These are phyloP conservation scores for Neurospora intermedia DNA, from an alignment of 495 filamentous ascomycete genomes.

Conservation along the genomic window DNA sequence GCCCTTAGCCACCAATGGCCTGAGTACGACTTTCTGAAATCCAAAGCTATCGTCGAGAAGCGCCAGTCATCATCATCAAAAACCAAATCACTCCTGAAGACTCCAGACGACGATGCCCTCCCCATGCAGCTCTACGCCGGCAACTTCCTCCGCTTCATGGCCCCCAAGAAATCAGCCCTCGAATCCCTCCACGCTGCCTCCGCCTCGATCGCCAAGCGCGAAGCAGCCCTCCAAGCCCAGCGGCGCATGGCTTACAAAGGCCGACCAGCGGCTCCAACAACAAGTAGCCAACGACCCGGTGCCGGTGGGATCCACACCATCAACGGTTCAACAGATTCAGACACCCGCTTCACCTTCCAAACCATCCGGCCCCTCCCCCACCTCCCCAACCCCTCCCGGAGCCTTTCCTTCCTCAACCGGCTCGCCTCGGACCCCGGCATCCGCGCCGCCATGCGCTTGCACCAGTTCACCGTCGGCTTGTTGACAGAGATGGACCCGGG, in stretches of 20 bases:
- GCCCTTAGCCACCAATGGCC: constrained; percentile 9
- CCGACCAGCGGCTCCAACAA: constrained; percentile 1
- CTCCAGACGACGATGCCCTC: constrained; percentile 21
- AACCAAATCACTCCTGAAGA: constrained; percentile 13
- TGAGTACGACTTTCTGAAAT: constrained; percentile 21
- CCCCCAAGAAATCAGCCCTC: constrained; percentile 44
- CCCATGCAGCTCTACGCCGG: constrained; percentile 39
- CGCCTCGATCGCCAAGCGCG: constrained; percentile 27
- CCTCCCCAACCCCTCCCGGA: constrained; percentile 61
- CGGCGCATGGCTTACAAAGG: constrained; percentile 1
- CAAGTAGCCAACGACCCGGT: constrained; percentile 22
- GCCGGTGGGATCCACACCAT: constrained; percentile 18
- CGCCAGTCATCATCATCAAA: constrained; percentile 4
- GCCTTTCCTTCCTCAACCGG: constrained; percentile 61
- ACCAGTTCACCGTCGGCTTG: constrained; percentile 76
- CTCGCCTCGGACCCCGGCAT: constrained; percentile 80
- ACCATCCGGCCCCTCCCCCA: constrained; percentile 58
- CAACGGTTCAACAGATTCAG: constrained; percentile 21
- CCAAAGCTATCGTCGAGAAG: constrained; percentile 21
- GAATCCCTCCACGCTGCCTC: constrained; percentile 32
- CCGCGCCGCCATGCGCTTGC: constrained; percentile 64
- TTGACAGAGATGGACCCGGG: constrained; percentile 93
- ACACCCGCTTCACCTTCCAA: constrained; percentile 68
- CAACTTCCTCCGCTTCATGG: constrained; percentile 55
- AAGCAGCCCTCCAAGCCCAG: constrained; percentile 24